Evolutionary conservation across 2,329 filamentous ascomycete species (phyloP), one percentile per base, ranked within the genome.

Genomic region (Monilinia laxa): DNA sequence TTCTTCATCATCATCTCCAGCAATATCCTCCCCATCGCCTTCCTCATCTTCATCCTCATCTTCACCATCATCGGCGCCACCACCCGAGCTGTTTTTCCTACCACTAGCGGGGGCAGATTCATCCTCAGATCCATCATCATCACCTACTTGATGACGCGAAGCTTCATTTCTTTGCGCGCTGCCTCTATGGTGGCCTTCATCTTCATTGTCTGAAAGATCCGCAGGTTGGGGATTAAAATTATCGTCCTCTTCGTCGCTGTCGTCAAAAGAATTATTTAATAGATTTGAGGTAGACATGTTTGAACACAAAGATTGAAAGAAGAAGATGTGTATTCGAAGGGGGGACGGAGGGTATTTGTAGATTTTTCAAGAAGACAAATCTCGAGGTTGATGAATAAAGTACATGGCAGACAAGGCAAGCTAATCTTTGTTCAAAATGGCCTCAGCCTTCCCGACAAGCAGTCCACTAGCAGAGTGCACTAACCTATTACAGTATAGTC

Each of bases 171-270:
- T 71, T 68, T 75, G 72, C 40, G 72, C 73, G 47, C 69, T 68
- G 5, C 70, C 68, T 65, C 71, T 70, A 51, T 73, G 66, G 65
- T 65, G 65, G 5, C 66, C 68, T 60, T 80, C 79, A 70, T 81
- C 84, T 68, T 92, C 90, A 60, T 87, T 88, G 71, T 94, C 91
- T 3, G 91, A 95, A 45, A 86, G 64, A 60, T 65, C 64, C 56
- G 64, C 89, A 25, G 90, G 89, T 59, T 84, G 87, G 62, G 93
- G 93, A 77, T 97, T 96, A 84, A 97, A 97, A 77, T 94, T 90
- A 68, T 91, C 89, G 73, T 96, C 93, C 62, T 95, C 91, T 55
- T 90, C 89, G 66, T 91, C 90, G 68, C 85, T 88, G 69, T 88
- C 86, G 73, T 86, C 75, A 67, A 75, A 75, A 45, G 73, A 68